Evolutionary conservation across 257 asterid species (phyloP).

Genomic region (Gardenia jasminoides): DNA sequence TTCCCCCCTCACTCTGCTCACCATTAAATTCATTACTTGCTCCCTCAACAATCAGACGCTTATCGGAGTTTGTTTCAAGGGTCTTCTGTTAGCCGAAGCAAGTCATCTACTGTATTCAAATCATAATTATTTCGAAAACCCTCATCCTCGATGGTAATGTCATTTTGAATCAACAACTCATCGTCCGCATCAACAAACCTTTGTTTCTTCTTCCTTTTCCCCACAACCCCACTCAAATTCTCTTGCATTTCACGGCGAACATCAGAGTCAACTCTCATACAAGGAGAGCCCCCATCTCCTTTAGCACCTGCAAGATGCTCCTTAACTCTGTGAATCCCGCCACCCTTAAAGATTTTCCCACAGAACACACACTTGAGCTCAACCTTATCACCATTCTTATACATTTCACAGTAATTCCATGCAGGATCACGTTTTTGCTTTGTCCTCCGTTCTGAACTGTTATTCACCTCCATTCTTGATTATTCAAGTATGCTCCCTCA

Average conservation of each 20-base stretch:
- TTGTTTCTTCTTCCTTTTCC: conserved; percentile 71
- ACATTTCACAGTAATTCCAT: conserved; percentile 94
- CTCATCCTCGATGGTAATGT: conserved; percentile 33
- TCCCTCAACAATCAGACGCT: not conserved
- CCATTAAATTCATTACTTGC: conserved; percentile 1
- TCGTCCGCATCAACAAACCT: conserved; percentile 53
- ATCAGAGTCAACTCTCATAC: conserved; percentile 70
- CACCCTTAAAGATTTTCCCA: conserved; percentile 87
- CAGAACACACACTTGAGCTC: conserved; percentile 87
- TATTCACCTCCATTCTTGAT: conserved; percentile 44
- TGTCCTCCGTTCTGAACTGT: conserved; percentile 69
- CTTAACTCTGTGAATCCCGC: conserved; percentile 95
- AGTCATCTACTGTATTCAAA: conserved; percentile 45
- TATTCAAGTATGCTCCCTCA: not conserved
- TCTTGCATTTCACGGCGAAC: conserved; percentile 79
- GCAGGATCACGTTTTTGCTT: conserved; percentile 96
- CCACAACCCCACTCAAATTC: conserved; percentile 69
- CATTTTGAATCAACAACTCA: conserved; percentile 45
- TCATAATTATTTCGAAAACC: conserved; percentile 41
- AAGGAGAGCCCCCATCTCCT: conserved; percentile 86
- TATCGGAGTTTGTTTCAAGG: conserved; percentile 30
- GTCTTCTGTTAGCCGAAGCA: conserved; percentile 61
- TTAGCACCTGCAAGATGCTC: conserved; percentile 91
- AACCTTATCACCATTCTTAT: conserved; percentile 66
- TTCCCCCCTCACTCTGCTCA: not conserved